Evolutionary conservation across 2,329 filamentous ascomycete species (phyloP).

Genomic region (Fusarium sp.): DNA sequence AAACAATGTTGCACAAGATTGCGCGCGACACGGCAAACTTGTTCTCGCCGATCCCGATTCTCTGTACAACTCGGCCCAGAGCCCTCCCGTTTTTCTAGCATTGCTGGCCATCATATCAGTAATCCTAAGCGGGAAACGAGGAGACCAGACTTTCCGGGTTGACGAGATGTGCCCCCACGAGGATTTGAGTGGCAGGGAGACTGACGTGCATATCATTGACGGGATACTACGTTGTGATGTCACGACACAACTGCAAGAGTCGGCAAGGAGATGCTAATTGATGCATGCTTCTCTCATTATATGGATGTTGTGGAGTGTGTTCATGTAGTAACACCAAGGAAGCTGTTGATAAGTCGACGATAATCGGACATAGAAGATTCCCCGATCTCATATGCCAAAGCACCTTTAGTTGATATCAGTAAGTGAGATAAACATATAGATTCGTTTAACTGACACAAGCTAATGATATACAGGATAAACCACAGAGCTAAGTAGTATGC

Average conservation of each 20-base stretch:
- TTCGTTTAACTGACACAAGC: neutral
- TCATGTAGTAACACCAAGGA: slow-evolving; percentile 58
- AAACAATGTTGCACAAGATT: slow-evolving; percentile 72
- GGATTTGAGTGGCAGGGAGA: slow-evolving; percentile 66
- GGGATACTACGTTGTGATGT: slow-evolving; percentile 85
- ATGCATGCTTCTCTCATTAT: slow-evolving; percentile 75
- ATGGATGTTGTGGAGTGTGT: slow-evolving; percentile 56
- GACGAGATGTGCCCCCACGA: slow-evolving; percentile 64
- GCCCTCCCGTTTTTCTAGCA: neutral
- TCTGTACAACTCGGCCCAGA: slow-evolving; percentile 65
- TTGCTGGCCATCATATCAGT: neutral
- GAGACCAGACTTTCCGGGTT: neutral
- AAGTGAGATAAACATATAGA: neutral
- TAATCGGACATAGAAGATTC: slow-evolving; percentile 64
- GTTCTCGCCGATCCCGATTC: slow-evolving; percentile 73
- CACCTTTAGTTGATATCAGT: neutral
- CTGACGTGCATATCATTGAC: slow-evolving; percentile 78
- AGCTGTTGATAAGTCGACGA: slow-evolving; percentile 66
- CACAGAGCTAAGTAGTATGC: neutral
- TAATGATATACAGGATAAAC: neutral
- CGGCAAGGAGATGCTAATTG: slow-evolving; percentile 78
- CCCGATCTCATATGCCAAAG: neutral
- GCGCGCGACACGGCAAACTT: slow-evolving; percentile 72
- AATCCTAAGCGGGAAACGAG: neutral
- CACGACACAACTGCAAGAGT: slow-evolving; percentile 81